These are phyloP conservation scores for Leucosporidium scottii DNA, from an alignment of 768 basidiomycete genomes.

Conservation along the genomic window DNA sequence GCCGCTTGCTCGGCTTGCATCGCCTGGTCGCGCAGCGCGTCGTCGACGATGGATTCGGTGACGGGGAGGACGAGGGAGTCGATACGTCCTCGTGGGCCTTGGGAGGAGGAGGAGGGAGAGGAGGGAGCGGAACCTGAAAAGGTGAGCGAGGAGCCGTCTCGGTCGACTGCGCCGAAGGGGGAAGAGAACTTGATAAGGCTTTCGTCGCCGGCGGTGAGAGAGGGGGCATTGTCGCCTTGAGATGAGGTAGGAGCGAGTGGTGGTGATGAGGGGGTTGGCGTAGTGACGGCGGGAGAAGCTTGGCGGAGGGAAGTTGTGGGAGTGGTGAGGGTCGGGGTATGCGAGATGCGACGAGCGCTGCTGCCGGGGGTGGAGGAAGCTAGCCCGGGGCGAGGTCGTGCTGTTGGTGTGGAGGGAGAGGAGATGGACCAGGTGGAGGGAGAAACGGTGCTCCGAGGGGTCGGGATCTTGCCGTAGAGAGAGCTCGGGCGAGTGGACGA, in stretches of 20 bases:
- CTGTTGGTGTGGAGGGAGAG: too few species aligned
- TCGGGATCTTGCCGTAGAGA: too few species aligned
- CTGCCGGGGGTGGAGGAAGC: too few species aligned
- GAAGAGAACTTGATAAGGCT: background rate
- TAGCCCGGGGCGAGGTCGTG: too few species aligned
- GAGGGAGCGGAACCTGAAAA: background rate
- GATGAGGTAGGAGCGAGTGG: too few species aligned
- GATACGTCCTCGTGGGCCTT: background rate
- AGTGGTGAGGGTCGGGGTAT: background rate
- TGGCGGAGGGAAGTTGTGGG: background rate
- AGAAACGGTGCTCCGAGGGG: too few species aligned
- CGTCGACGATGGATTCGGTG: constrained; percentile 59
- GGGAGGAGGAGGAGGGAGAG: background rate
- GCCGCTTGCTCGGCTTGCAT: constrained; percentile 92
- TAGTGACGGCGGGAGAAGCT: too few species aligned
- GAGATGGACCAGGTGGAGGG: too few species aligned
- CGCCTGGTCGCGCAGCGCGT: constrained; percentile 75
- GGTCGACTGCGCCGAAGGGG: background rate
- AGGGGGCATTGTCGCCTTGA: background rate
- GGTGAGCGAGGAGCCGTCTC: constrained; percentile 2
- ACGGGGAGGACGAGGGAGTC: constrained; percentile 3
- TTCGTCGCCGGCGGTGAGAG: background rate
- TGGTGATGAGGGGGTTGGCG: too few species aligned
- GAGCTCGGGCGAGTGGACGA: too few species aligned
- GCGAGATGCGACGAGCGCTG: background rate